A percentile compares a stretch with the other conserved stretches of the same genome.
Conservation (phyloP, 352 stramenopile species). For the Paralagenidium karlingii region DNA sequence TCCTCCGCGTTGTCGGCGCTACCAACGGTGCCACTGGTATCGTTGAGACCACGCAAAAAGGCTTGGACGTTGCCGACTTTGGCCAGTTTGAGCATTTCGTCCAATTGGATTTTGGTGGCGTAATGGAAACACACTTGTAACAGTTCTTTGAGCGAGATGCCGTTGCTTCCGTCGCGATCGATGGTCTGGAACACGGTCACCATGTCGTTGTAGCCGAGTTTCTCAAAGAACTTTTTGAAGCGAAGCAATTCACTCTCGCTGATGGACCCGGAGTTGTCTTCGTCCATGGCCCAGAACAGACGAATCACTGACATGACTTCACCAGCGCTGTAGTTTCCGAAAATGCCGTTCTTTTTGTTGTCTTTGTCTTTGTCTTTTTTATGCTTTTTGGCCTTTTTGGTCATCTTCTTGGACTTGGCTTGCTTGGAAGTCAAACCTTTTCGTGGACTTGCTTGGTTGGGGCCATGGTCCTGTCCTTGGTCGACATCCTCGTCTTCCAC, state of each 20-base stretch:
- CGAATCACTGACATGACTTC: constrained; percentile 69
- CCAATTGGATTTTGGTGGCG: constrained; percentile 33
- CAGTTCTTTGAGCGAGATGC: constrained; percentile 42
- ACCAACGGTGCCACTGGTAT: neutral
- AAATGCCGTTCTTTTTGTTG: constrained; percentile 24
- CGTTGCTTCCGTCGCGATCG: constrained; percentile 42
- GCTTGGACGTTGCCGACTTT: constrained; percentile 42
- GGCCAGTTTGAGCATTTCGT: constrained; percentile 56
- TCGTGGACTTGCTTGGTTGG: no score
- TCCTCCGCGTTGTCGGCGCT: neutral
- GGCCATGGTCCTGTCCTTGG: no score
- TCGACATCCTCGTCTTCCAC: no score
- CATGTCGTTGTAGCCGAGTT: constrained; percentile 51
- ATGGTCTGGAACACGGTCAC: constrained; percentile 52
- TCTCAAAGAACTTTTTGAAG: constrained; percentile 50
- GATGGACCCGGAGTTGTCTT: constrained; percentile 46
- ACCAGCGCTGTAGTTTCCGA: constrained; percentile 52
- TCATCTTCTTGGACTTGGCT: no score
- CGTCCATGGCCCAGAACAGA: constrained; percentile 59
- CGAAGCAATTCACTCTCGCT: constrained; percentile 33
- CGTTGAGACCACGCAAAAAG: constrained; percentile 18
- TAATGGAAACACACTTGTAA: constrained; percentile 58
- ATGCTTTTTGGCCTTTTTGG: no score
- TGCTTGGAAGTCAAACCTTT: no score
- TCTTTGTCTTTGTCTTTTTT: no score